phyloP scores from a whole-genome alignment of 495 filamentous ascomycete genomes.

The Neurospora sp. region DNA sequence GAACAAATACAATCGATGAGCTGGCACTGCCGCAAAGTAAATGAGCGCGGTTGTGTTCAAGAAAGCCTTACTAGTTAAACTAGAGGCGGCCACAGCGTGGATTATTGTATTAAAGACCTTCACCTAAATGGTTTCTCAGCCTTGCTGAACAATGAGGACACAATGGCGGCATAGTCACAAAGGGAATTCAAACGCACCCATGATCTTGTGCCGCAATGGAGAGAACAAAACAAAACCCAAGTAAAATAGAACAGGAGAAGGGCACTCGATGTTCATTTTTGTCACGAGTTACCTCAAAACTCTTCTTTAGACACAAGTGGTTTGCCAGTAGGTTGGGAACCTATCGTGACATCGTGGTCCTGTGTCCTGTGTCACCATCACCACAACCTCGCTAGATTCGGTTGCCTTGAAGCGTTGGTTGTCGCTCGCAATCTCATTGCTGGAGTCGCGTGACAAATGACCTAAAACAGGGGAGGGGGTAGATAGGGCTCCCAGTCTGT shows the following conservation, averaged over 20 bases:
- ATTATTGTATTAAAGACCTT: no score
- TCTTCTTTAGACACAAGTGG: background rate
- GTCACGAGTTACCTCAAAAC: background rate
- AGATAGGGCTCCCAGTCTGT: background rate
- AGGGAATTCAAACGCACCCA: no score
- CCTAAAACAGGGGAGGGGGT: background rate
- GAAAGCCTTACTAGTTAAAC: no score
- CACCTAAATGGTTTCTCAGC: no score
- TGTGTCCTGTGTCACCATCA: background rate
- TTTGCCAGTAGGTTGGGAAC: background rate
- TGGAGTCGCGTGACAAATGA: background rate
- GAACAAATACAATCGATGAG: no score
- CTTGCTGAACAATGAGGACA: no score
- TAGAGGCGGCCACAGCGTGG: no score
- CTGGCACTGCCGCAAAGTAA: no score
- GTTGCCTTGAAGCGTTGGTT: background rate
- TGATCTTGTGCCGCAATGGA: no score
- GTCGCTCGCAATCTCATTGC: background rate
- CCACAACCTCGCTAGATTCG: background rate
- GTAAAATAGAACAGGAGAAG: background rate
- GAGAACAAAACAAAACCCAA: no score
- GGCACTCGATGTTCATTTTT: background rate
- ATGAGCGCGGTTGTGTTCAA: no score
- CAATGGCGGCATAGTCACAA: no score
- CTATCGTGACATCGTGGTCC: background rate